Conservation (phyloP, 1,284 basidiomycete genomes). For the Cryptococcus wingfieldii region DNA sequence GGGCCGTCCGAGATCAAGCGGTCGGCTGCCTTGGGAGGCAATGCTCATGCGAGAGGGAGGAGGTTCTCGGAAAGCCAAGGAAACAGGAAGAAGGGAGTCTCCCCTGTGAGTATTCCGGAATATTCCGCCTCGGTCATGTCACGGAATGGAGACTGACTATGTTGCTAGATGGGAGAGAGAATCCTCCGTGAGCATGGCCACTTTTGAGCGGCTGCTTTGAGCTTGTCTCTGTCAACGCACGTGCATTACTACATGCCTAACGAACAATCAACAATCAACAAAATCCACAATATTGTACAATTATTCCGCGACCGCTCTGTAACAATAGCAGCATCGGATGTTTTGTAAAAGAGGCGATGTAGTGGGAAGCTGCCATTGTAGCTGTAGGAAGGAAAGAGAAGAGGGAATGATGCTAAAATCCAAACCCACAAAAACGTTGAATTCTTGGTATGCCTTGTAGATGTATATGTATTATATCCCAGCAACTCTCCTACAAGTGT, state of each 20-base stretch:
- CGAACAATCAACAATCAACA: background rate
- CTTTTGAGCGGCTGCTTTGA: constrained; percentile 16
- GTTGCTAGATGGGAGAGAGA: constrained; percentile 42
- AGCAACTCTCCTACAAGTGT: background rate
- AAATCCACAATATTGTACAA: background rate
- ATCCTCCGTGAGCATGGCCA: constrained; percentile 44
- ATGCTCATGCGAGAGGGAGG: constrained; percentile 14
- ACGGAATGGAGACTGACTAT: background rate
- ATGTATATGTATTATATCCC: background rate
- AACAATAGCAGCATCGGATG: too few species aligned
- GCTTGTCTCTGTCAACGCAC: too few species aligned
- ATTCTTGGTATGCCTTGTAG: background rate
- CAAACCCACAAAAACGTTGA: background rate
- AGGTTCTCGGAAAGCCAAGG: constrained; percentile 32
- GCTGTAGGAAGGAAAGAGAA: background rate
- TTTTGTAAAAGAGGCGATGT: too few species aligned
- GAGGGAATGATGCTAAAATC: background rate
- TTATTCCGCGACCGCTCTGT: background rate
- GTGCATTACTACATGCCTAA: background rate
- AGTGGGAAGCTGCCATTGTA: too few species aligned
- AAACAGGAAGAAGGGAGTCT: constrained; percentile 39
- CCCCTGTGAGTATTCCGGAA: constrained; percentile 34
- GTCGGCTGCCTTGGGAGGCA: constrained; percentile 12
- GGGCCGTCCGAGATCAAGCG: constrained; percentile 11
- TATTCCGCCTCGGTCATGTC: background rate